Percentiles rank a stretch among this genome's conserved stretches.
phyloP scores from a whole-genome alignment of 106 monocot species.

The Iris macrosiphon region DNA sequence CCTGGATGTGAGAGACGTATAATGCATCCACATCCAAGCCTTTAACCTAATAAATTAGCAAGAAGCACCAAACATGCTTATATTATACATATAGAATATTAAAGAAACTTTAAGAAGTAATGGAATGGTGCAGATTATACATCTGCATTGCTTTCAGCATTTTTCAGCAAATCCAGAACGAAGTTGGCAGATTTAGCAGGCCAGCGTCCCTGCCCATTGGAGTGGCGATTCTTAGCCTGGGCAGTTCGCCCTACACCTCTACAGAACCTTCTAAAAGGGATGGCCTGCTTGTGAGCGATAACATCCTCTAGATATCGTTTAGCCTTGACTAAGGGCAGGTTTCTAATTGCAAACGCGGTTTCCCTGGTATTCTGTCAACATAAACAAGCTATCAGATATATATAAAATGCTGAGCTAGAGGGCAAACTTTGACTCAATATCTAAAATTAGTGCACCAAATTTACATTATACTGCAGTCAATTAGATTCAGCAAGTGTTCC shows the following conservation, averaged over 20 bases:
- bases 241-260: conserved; percentile 42
- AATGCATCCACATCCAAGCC: conserved; percentile 84
- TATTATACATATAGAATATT: no score
- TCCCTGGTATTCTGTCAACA: conserved; percentile 36
- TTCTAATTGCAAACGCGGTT: conserved; percentile 36
- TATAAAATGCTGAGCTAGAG: not conserved
- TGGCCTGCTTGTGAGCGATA: conserved; percentile 44
- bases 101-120: not conserved
- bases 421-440: not conserved
- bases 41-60: conserved; percentile 41
- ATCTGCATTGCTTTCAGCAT: conserved; percentile 74
- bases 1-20: conserved; percentile 77
- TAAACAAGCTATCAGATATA: not conserved
- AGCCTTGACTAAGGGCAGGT: conserved; percentile 36
- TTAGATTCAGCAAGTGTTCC: not conserved
- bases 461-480: not conserved
- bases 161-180: conserved; percentile 59
- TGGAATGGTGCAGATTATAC: conserved; percentile 7
- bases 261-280: conserved; percentile 39
- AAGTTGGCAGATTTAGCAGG: conserved; percentile 53
- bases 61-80: not conserved
- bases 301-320: conserved; percentile 47
- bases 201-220: conserved; percentile 51
- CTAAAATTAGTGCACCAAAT: not conserved
- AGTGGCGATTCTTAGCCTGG: conserved; percentile 36